phyloP scores from a whole-genome alignment of 78 protist species.

The Dictyostelium brefeldianum region DNA sequence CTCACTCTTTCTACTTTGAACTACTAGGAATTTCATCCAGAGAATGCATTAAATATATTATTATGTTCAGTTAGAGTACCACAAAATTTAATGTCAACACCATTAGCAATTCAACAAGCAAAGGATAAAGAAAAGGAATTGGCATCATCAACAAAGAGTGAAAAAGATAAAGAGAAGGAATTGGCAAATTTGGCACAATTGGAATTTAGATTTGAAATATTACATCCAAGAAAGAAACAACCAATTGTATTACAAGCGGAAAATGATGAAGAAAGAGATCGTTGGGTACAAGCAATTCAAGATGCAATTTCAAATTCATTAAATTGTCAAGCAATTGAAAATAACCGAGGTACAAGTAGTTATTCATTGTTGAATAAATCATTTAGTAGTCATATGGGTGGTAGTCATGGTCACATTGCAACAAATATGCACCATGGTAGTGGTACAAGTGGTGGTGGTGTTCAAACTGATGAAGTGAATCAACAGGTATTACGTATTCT shows the following conservation, averaged over 20 bases:
- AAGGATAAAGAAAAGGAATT: slow-evolving; percentile 7
- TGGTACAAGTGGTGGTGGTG: background rate
- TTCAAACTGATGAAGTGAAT: slow-evolving; percentile 62
- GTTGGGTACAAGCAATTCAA: slow-evolving; percentile 80
- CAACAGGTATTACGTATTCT: slow-evolving; percentile 66
- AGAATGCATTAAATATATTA: slow-evolving; percentile 76
- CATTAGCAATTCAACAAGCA: background rate
- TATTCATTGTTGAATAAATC: background rate
- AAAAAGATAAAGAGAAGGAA: background rate
- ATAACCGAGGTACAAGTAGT: background rate
- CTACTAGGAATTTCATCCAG: slow-evolving; percentile 63
- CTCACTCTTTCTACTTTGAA: too few relatives aligned
- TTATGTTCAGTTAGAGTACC: slow-evolving; percentile 76
- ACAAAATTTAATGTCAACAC: slow-evolving; percentile 14
- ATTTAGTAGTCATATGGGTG: background rate
- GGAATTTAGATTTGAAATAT: slow-evolving; percentile 75
- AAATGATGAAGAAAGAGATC: slow-evolving; percentile 64
- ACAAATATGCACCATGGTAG: background rate
- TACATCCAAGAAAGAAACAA: slow-evolving; percentile 72
- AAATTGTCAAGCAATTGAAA: slow-evolving; percentile 41
- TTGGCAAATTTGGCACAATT: too few relatives aligned
- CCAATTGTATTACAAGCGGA: slow-evolving; percentile 84
- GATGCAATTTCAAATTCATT: slow-evolving; percentile 76
- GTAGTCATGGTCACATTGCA: background rate
- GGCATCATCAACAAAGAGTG: background rate